Conservation (phyloP, 345 rosid species). For the Boechera stricta region DNA sequence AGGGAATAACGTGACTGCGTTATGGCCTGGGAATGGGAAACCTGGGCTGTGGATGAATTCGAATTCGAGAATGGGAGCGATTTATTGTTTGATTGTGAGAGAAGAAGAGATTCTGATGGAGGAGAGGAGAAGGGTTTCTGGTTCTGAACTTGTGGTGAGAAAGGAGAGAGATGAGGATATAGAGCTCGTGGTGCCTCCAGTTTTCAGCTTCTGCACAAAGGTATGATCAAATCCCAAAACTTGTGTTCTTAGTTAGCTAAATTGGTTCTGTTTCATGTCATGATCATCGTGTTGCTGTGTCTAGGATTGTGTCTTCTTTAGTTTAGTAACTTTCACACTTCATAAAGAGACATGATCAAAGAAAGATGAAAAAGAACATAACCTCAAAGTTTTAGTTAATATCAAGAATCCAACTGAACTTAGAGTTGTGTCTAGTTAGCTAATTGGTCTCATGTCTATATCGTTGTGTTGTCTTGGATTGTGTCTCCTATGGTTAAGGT, state of each 20-base stretch:
- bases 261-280: conserved; percentile 7
- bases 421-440: not conserved
- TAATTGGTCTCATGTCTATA: conserved; percentile 4
- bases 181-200: conserved; percentile 80
- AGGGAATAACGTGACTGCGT: conserved; percentile 59
- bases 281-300: not conserved
- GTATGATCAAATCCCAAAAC: conserved; percentile 17
- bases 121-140: conserved; percentile 54
- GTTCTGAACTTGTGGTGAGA: conserved; percentile 48
- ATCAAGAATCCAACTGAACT: not conserved
- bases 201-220: conserved; percentile 63
- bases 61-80: conserved; percentile 77
- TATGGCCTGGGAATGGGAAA: conserved; percentile 94
- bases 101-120: conserved; percentile 78
- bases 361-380: not conserved
- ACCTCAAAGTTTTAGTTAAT: not conserved
- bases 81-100: conserved; percentile 65
- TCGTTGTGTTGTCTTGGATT: not conserved
- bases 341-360: too few relatives aligned
- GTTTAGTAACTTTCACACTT: conserved; percentile 3
- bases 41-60: conserved; percentile 92
- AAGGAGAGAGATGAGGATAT: conserved; percentile 68
- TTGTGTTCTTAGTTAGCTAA: not conserved
- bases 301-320: not conserved
- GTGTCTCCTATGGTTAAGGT: conserved; percentile 10